Conservation (phyloP, 305 asterid genomes). For the Plantago coronopus region DNA sequence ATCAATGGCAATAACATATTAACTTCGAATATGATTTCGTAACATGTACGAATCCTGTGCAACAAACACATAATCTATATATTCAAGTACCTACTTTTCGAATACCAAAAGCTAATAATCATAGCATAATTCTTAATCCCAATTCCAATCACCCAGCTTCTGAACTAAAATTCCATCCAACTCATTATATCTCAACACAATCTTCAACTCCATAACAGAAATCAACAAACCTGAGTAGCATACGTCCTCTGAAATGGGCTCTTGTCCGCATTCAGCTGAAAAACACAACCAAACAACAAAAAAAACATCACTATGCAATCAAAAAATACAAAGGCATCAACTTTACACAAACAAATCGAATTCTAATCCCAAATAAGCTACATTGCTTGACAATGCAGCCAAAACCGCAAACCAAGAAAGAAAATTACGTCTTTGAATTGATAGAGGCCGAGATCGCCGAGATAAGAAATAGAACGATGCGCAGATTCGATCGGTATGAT, state of each 20-base stretch:
- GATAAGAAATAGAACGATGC: slow-evolving; percentile 49
- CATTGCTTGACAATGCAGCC: neutral
- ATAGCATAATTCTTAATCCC: too few relatives aligned
- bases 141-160: neutral
- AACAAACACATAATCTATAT: too few relatives aligned
- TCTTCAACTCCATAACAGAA: neutral
- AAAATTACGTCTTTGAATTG: slow-evolving; percentile 58
- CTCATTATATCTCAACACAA: neutral
- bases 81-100: neutral
- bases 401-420: neutral
- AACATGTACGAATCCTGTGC: neutral
- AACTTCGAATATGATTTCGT: too few relatives aligned
- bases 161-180: neutral
- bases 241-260: slow-evolving; percentile 69
- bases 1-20: neutral
- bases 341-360: neutral
- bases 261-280: slow-evolving; percentile 58
- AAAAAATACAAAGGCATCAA: too few relatives aligned
- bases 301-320: neutral
- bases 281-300: slow-evolving; percentile 14
- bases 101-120: neutral
- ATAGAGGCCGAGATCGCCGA: slow-evolving; percentile 62
- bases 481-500: slow-evolving; percentile 60
- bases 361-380: neutral
- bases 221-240: slow-evolving; percentile 54